Evolutionary conservation across 1,139 yeast genomes (phyloP).

Genomic region (Suhomyces guaymorum): DNA sequence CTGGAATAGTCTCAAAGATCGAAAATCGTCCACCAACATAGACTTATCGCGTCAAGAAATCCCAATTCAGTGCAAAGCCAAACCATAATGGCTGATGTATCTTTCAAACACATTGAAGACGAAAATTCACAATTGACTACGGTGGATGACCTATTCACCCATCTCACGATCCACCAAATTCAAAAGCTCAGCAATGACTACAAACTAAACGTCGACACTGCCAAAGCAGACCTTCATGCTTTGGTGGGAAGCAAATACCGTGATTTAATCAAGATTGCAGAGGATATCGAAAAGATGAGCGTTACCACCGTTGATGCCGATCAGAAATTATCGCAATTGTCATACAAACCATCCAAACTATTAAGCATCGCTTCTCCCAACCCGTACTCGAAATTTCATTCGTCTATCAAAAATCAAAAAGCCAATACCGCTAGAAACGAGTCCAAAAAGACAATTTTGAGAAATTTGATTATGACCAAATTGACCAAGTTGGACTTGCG

Average conservation of each 20-base stretch:
- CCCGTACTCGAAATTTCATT: constrained; percentile 24
- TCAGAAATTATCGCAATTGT: constrained; percentile 31
- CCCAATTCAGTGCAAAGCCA: too few relatives aligned
- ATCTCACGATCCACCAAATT: constrained; percentile 35
- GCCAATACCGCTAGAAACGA: constrained; percentile 17
- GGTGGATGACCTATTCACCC: constrained; percentile 41
- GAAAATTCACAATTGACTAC: constrained; percentile 16
- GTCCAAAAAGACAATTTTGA: constrained; percentile 25
- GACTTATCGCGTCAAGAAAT: too few relatives aligned
- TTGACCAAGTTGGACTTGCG: constrained; percentile 29
- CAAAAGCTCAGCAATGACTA: constrained; percentile 35
- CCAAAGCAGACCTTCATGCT: constrained; percentile 45
- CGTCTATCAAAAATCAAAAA: constrained; percentile 18
- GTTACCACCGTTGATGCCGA: constrained; percentile 34
- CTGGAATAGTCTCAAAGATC: too few relatives aligned
- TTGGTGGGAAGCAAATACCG: constrained; percentile 68
- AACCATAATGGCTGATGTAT: constrained; percentile 9
- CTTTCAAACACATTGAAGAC: constrained; percentile 8
- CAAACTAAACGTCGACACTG: constrained; percentile 23
- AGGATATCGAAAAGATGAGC: constrained; percentile 61
- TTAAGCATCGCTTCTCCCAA: constrained; percentile 28
- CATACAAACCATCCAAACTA: constrained; percentile 35
- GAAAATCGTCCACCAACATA: too few relatives aligned
- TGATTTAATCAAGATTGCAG: constrained; percentile 68
- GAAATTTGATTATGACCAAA: constrained; percentile 32